phyloP scores from a whole-genome alignment of 2,329 filamentous ascomycete genomes.

The Aspergillus aculeatinus region DNA sequence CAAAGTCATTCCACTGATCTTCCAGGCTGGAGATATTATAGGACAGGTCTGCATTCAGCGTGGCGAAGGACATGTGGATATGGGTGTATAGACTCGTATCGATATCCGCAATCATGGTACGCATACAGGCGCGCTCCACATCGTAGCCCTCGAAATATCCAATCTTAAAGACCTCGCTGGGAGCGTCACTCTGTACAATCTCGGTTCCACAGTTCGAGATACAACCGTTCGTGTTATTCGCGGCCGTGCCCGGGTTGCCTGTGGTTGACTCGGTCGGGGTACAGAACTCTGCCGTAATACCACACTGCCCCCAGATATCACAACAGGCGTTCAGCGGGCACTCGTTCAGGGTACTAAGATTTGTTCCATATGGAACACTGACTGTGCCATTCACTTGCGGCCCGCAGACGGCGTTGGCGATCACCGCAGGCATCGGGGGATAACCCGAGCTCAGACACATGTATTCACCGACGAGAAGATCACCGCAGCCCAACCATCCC shows the following conservation, averaged over 20 bases:
- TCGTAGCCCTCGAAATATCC: conserved; percentile 38
- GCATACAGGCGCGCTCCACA: conserved; percentile 28
- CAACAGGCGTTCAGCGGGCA: conserved; percentile 49
- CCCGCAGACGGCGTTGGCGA: conserved; percentile 46
- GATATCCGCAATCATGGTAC: too few species aligned
- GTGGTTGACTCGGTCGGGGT: conserved; percentile 23
- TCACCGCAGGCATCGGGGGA: conserved; percentile 42
- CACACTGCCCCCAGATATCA: conserved; percentile 49
- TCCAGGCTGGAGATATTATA: conserved; percentile 24
- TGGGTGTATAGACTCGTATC: conserved; percentile 27
- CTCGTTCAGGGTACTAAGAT: conserved; percentile 44
- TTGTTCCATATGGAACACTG: conserved; percentile 15
- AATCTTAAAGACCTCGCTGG: conserved; percentile 24
- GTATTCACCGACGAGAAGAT: conserved; percentile 28
- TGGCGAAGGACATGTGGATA: conserved; percentile 42
- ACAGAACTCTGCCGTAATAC: conserved; percentile 48
- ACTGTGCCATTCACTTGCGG: conserved; percentile 41
- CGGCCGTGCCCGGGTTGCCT: conserved; percentile 40
- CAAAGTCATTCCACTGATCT: conserved; percentile 18
- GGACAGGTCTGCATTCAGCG: conserved; percentile 33
- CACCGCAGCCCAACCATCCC: conserved; percentile 45
- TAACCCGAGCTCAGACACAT: conserved; percentile 46
- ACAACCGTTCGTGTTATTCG: conserved; percentile 37
- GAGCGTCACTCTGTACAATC: conserved; percentile 29
- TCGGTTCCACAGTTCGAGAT: conserved; percentile 46